Percentiles rank a stretch among this genome's conserved stretches.
Conservation (phyloP, 352 stramenopile genomes). For the Lagenidium giganteum region DNA sequence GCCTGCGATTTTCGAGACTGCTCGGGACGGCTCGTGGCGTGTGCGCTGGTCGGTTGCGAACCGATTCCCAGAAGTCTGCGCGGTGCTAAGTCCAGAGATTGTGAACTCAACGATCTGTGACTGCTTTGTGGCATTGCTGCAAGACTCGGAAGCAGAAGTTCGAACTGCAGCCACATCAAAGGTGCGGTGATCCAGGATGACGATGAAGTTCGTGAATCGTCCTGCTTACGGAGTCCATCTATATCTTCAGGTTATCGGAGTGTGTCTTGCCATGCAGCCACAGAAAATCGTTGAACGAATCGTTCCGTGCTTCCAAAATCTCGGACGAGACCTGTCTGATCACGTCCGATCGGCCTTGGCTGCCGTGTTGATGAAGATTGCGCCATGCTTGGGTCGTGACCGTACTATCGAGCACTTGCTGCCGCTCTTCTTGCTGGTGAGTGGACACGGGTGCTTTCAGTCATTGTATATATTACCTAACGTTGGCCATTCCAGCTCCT, state of each 20-base stretch:
- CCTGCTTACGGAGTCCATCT: no score
- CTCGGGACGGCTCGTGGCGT: constrained; percentile 96
- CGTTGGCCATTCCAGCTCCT: no score
- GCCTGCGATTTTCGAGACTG: constrained; percentile 88
- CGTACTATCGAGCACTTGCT: constrained; percentile 94
- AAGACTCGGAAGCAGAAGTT: constrained; percentile 97
- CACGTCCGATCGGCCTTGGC: constrained; percentile 95
- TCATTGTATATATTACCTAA: constrained; percentile 2
- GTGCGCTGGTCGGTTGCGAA: constrained; percentile 97
- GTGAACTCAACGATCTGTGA: constrained; percentile 73
- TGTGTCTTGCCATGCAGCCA: constrained; percentile 48
- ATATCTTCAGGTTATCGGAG: constrained; percentile 28
- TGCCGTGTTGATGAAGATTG: constrained; percentile 94
- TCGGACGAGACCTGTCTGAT: constrained; percentile 96
- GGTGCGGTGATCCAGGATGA: no score
- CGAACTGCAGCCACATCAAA: constrained; percentile 94
- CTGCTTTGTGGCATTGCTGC: constrained; percentile 92
- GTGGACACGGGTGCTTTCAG: constrained; percentile 5
- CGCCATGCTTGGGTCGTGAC: constrained; percentile 90
- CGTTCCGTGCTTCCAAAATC: constrained; percentile 84
- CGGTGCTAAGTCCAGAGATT: constrained; percentile 72
- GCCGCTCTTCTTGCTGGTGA: constrained; percentile 91
- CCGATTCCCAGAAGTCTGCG: constrained; percentile 93
- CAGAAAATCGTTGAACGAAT: constrained; percentile 69
- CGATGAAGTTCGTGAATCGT: background rate